Base-by-base conservation (phyloP, 2,329 filamentous ascomycete species). In the Thielaviopsis punctulata region DNA sequence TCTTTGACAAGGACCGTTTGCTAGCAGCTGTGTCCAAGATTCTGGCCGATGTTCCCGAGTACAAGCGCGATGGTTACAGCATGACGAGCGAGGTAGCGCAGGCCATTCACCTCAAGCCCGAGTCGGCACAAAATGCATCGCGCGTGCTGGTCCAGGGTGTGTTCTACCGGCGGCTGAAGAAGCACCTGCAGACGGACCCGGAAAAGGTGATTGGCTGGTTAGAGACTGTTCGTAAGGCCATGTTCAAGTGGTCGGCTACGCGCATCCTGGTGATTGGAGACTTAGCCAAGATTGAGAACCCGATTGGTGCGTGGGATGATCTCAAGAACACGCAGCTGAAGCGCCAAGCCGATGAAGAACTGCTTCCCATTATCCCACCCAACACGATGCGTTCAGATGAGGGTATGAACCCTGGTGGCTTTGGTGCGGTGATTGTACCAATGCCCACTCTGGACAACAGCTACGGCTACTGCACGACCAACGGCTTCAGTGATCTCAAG, bases 361-460 rank as follows among this genome's bases (percentile, higher is more conserved):
- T 64, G 7, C 60, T 62, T 13, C 68, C 76, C 0, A 72, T 93
- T 52, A 81, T 95, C 48, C 78, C 83, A 54, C 77, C 81, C 8
- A 73, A 76, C 49, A 75, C 78, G 39, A 73, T 87, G n/a, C 78
- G 95, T 52, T 93, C 79, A 57, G 71, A 78, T 0, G 79, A 86
- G 52, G 92, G 88, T 15, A 74, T 75, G 51, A 78, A 77, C 6
- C 84, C 89, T 0, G 92, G 92, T 13, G 76, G 78, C 4, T 73
- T 84, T 33, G 79, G 79, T 27, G 79, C 82, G 27, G 83, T 86
- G 58, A 76, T 98, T 51, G 77, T 96, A 21, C 88, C 92, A 15
- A 92, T 98, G 80, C 79, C 86, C 0, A 84, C 88, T 1, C 83
- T 95, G 49, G 92, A 98, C 68, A 93, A 86, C 44, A 95, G 89